Conservation (phyloP, 345 rosid genomes). For the Melaleuca quinquenervia region DNA sequence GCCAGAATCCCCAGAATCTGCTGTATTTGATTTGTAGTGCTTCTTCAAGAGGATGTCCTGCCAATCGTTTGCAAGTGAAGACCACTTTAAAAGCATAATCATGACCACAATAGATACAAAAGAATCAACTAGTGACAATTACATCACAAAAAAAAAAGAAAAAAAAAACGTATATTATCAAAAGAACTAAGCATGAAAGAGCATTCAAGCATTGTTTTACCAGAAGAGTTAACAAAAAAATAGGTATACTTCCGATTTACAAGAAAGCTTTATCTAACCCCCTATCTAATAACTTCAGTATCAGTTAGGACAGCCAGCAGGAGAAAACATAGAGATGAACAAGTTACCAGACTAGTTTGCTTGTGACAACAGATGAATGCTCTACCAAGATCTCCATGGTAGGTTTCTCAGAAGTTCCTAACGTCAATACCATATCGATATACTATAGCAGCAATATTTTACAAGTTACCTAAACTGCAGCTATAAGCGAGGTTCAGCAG, state of each 20-base stretch:
- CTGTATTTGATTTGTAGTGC: conserved; percentile 9
- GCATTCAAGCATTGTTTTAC: background rate
- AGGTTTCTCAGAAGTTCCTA: background rate
- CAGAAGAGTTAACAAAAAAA: background rate
- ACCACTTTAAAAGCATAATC: background rate
- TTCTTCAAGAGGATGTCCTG: conserved; percentile 34
- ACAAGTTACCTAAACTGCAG: background rate
- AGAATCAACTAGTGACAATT: background rate
- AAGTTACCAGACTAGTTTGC: background rate
- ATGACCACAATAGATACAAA: background rate
- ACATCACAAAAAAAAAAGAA: background rate
- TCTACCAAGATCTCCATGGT: background rate
- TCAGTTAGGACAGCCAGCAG: background rate
- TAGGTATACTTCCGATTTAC: background rate
- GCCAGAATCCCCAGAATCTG: conserved; percentile 8
- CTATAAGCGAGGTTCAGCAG: background rate
- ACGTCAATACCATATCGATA: background rate
- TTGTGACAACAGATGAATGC: background rate
- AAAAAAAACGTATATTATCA: background rate
- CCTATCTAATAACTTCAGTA: background rate
- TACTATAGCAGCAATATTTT: background rate
- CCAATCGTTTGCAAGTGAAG: background rate
- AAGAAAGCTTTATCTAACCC: background rate
- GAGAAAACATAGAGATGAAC: no score
- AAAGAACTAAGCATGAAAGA: background rate